Conservation (phyloP, 2,329 filamentous ascomycete species). For the Curvularia verruculosa region DNA sequence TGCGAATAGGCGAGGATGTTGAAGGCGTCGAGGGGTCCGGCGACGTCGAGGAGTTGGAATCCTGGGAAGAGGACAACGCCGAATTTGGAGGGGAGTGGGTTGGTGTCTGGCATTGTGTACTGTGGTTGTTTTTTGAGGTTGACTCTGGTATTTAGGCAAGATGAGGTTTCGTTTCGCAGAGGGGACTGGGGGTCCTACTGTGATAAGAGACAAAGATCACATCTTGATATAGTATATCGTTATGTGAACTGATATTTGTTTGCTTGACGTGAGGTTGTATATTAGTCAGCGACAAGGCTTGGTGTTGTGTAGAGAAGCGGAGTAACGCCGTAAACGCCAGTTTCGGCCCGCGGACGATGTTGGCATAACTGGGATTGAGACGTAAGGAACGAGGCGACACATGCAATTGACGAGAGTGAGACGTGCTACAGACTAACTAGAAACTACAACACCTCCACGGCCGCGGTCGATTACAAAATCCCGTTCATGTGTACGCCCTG, state of each 20-base stretch:
- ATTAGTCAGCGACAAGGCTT: slow-evolving; percentile 11
- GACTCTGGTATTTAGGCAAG: not conserved
- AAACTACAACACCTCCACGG: not conserved
- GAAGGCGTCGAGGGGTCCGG: slow-evolving; percentile 57
- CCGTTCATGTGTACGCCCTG: slow-evolving; percentile 36
- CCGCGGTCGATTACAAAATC: slow-evolving; percentile 24
- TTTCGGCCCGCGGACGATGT: not conserved
- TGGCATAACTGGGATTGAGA: not conserved
- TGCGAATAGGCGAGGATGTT: slow-evolving; percentile 43
- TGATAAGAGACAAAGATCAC: not conserved
- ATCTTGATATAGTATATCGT: not conserved
- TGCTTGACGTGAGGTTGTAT: not conserved
- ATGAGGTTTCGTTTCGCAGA: not conserved
- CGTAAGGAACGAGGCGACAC: not conserved
- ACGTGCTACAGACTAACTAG: not conserved
- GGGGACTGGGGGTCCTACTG: not conserved
- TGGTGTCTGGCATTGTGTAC: slow-evolving; percentile 1
- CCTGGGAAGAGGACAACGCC: slow-evolving; percentile 47
- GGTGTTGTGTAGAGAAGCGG: slow-evolving; percentile 4
- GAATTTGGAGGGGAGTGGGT: slow-evolving; percentile 34
- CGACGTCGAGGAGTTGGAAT: slow-evolving; percentile 48
- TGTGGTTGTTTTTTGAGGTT: not conserved
- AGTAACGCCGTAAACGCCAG: slow-evolving; percentile 13
- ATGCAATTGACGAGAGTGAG: not conserved
- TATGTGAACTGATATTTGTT: not conserved